A percentile compares a stretch with the other conserved stretches of the same genome.
Conservation (phyloP, 2,329 filamentous ascomycete genomes). For the Colletotrichum acutatum region DNA sequence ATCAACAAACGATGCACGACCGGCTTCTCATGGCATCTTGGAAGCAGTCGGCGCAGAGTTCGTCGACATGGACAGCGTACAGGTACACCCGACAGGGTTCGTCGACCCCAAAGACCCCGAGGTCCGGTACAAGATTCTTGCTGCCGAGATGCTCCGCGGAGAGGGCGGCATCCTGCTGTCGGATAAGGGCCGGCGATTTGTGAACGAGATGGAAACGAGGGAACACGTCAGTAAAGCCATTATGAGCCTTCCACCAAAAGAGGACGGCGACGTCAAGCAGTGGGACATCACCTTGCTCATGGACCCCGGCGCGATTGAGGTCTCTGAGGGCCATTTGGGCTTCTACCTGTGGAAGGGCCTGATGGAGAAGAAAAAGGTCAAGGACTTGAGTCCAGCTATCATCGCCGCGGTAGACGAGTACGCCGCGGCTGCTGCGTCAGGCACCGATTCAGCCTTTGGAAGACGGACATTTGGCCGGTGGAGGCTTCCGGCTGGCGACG, state of each 20-base stretch:
- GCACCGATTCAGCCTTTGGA: conserved; percentile 55
- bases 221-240: conserved; percentile 66
- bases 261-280: conserved; percentile 52
- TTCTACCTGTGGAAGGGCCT: conserved; percentile 74
- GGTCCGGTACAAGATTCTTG: conserved; percentile 68
- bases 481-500: conserved; percentile 56
- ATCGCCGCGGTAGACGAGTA: conserved; percentile 61
- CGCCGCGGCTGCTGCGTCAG: conserved; percentile 53
- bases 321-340: conserved; percentile 64
- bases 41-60: conserved; percentile 52
- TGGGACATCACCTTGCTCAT: conserved; percentile 70
- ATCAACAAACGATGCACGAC: conserved; percentile 70
- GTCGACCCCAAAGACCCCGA: conserved; percentile 61
- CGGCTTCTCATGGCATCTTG: conserved; percentile 62
- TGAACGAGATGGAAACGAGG: conserved; percentile 72
- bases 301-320: conserved; percentile 66
- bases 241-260: conserved; percentile 49
- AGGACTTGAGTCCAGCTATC: conserved; percentile 55
- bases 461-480: conserved; percentile 66
- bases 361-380: conserved; percentile 65
- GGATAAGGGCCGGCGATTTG: conserved; percentile 60
- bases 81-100: conserved; percentile 74
- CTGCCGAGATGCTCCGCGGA: conserved; percentile 70
- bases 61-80: conserved; percentile 66
- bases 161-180: conserved; percentile 69